Evolutionary conservation across 305 asterid species (phyloP), one percentile per base, ranked within the genome.

Genomic region (Salvia sclarea): DNA sequence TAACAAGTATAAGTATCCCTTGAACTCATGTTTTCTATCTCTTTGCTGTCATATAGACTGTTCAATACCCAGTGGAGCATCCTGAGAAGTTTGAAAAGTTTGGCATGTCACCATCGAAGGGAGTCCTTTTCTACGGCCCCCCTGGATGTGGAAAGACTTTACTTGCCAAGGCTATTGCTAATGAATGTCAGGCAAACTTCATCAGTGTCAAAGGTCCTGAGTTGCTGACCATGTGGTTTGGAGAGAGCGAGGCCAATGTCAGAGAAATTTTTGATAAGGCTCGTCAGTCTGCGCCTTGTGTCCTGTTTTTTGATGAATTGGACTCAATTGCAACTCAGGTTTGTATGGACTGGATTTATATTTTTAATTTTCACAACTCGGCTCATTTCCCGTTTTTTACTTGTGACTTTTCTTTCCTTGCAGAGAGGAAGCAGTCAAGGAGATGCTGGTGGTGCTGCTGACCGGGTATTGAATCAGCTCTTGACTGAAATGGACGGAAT

Each of bases 241-340:
- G 98, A 58, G 98, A 92, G 83, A 90, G 98, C 56, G 98, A 92
- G 77, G 97, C 98, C 66, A 91, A 91, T 50, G 98, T 91, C 43
- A 67, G 96, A 66, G 97, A 91, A 62, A 88, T 91, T 31, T 92
- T 92, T 14, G 98, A 89, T 73, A 89, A 92, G 90, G 98, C 98
- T 64, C 86, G 96, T 8, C 85, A 77, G 63, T 89, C 96, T 69
- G 98, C 98, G 30, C 98, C 98, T 24, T 89, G 98, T 73, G 98
- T 92, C 62, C 88, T 92, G 18, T 92, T 92, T 65, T 92, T 92
- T 44, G 98, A 92, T 62, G 98, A 92, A 68, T 56, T 92, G 68
- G 98, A 92, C 78, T 92, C 98, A 0, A 92, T 92, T 57, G 98
- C 97, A 53, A 92, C 97, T 33, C 98, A 92, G 98, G 98, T 92